Conservation (phyloP, 2,329 filamentous ascomycete genomes). For the Colletotrichum echinochloae region DNA sequence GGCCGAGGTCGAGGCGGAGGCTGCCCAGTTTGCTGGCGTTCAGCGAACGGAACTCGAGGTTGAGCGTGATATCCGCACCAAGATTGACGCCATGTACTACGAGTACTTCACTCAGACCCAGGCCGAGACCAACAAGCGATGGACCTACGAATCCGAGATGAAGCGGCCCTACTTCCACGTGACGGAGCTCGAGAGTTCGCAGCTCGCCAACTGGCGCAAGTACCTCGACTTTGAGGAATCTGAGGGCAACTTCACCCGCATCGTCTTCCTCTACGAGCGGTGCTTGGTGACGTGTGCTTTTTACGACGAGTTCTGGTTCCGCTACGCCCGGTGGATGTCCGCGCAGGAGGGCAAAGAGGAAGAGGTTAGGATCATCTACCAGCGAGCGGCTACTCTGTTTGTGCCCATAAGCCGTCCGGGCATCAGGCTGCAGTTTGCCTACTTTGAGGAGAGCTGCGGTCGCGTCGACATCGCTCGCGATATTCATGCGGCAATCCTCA, state of each 20-base stretch:
- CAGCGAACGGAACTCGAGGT: constrained; percentile 80
- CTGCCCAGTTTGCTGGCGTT: constrained; percentile 61
- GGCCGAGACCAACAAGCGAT: constrained; percentile 89
- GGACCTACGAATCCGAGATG: constrained; percentile 94
- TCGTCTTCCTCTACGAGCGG: constrained; percentile 89
- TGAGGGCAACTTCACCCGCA: constrained; percentile 81
- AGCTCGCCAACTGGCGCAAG: constrained; percentile 92
- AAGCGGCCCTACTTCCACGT: constrained; percentile 98
- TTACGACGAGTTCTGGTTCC: constrained; percentile 98
- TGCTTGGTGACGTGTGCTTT: constrained; percentile 93
- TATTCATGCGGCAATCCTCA: constrained; percentile 85
- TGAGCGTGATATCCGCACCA: constrained; percentile 83
- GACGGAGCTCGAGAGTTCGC: constrained; percentile 86
- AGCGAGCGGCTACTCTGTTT: constrained; percentile 85
- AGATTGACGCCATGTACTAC: constrained; percentile 84
- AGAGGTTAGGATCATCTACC: constrained; percentile 91
- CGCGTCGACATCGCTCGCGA: constrained; percentile 83
- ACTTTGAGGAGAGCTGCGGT: constrained; percentile 89
- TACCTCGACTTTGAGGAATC: constrained; percentile 96
- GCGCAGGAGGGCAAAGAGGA: constrained; percentile 84
- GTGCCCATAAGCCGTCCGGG: constrained; percentile 88
- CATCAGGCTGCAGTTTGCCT: constrained; percentile 90
- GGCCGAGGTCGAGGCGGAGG: constrained; percentile 77
- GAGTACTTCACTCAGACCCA: constrained; percentile 86
- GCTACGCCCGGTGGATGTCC: constrained; percentile 96